A percentile compares a stretch with the other conserved stretches of the same genome.
phyloP scores from a whole-genome alignment of 2,329 filamentous ascomycete genomes.

The Biscogniauxia mediterranea region DNA sequence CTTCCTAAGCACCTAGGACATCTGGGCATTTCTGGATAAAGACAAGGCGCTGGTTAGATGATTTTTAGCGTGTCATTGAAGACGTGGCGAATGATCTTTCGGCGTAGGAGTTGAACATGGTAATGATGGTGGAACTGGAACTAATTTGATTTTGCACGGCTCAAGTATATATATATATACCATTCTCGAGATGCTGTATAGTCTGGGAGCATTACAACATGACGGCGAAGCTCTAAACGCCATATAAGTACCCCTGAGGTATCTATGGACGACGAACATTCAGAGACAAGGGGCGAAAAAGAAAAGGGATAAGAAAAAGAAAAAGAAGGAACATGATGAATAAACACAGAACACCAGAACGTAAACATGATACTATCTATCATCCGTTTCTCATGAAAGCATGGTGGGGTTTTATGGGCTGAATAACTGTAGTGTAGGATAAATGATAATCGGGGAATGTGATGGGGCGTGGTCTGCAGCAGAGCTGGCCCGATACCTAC shows the following conservation, averaged over 20 bases:
- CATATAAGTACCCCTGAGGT: constrained; percentile 1
- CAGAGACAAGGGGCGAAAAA: not conserved
- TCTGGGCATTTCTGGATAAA: constrained; percentile 16
- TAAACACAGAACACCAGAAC: not conserved
- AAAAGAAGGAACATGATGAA: not conserved
- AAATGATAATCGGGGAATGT: not conserved
- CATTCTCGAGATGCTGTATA: constrained; percentile 11
- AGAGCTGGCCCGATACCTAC: not conserved
- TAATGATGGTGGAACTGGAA: constrained; percentile 3
- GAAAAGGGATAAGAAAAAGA: too few species aligned
- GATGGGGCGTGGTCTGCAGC: not conserved
- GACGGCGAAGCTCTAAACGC: not conserved
- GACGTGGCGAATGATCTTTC: constrained; percentile 5
- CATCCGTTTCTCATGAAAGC: not conserved
- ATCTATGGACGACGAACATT: not conserved
- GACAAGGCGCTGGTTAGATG: constrained; percentile 19
- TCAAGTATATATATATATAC: constrained; percentile 22
- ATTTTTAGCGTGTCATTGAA: constrained; percentile 11
- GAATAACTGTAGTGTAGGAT: not conserved
- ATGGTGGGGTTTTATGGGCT: not conserved
- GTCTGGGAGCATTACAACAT: not conserved
- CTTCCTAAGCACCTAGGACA: not conserved
- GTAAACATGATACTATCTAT: not conserved
- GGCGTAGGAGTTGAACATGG: constrained; percentile 15
- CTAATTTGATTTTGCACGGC: not conserved